phyloP scores from a whole-genome alignment of 768 basidiomycete species.

The Pleurotus salmoneostramineus region DNA sequence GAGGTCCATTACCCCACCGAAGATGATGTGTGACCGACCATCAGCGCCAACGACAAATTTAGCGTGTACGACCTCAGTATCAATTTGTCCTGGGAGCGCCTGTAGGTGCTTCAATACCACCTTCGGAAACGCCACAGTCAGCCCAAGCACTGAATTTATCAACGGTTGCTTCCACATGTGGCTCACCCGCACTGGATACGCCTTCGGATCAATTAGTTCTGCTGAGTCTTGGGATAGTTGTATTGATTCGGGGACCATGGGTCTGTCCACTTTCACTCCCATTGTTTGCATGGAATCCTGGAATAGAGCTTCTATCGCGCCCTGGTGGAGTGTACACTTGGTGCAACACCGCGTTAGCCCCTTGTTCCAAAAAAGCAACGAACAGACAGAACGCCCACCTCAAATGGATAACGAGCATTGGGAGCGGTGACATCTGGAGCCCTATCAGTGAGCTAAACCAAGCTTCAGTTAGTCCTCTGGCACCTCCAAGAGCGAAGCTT shows the following conservation, averaged over 20 bases:
- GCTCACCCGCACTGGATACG: conserved; percentile 34
- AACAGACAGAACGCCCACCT: conserved; percentile 26
- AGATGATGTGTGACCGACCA: conserved; percentile 33
- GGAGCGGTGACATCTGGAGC: conserved; percentile 58
- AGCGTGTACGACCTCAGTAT: conserved; percentile 57
- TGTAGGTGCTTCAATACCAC: conserved; percentile 41
- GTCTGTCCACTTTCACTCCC: conserved; percentile 48
- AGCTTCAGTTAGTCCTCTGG: not conserved
- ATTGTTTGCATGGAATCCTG: conserved; percentile 46
- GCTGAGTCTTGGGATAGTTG: conserved; percentile 37
- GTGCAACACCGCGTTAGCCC: not conserved
- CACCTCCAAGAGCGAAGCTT: not conserved
- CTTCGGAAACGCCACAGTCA: conserved; percentile 19
- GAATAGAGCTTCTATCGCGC: conserved; percentile 58
- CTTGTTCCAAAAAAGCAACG: too few species aligned
- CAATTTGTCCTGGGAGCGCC: conserved; percentile 23
- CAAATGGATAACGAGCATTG: conserved; percentile 68
- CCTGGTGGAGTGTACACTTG: conserved; percentile 50
- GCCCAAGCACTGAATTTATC: not conserved
- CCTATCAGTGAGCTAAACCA: conserved; percentile 54
- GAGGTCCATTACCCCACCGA: not conserved
- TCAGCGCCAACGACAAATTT: conserved; percentile 79
- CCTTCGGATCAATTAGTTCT: conserved; percentile 36
- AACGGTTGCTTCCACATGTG: not conserved
- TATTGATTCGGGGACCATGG: conserved; percentile 45